These are phyloP conservation scores for Talaromyces sp. DNA, from an alignment of 2,329 filamentous ascomycete genomes.

Conservation along the genomic window DNA sequence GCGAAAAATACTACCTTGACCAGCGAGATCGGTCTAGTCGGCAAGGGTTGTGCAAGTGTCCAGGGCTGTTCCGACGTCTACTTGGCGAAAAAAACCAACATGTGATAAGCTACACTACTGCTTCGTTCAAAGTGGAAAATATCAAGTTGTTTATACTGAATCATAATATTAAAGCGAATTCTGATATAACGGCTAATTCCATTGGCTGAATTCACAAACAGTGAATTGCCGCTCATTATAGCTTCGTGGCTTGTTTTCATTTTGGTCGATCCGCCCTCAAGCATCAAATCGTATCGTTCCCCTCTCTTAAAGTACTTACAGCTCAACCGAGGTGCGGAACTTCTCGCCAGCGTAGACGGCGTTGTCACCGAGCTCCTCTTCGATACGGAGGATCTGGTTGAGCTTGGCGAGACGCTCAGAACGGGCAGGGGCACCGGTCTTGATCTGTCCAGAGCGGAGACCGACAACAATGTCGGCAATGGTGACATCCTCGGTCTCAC, in stretches of 20 bases:
- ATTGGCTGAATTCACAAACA: no score
- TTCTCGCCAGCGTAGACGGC: slow-evolving; percentile 87
- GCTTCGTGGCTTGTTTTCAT: background rate
- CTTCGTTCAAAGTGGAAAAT: background rate
- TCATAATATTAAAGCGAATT: background rate
- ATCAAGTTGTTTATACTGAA: background rate
- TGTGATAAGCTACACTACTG: background rate
- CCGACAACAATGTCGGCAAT: slow-evolving; percentile 97
- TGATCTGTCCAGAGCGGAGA: slow-evolving; percentile 96
- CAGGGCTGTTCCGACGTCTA: no score
- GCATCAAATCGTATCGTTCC: background rate
- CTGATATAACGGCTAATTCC: background rate
- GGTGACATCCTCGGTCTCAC: slow-evolving; percentile 99
- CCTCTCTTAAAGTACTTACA: no score
- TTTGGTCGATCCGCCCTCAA: background rate
- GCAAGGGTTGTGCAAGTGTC: no score
- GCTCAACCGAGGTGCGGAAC: slow-evolving; percentile 85
- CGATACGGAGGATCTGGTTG: slow-evolving; percentile 99
- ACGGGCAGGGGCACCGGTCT: slow-evolving; percentile 92
- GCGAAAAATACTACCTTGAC: background rate
- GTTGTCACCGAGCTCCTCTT: slow-evolving; percentile 93
- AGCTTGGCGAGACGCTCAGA: slow-evolving; percentile 99
- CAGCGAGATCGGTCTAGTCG: background rate
- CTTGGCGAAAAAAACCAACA: background rate
- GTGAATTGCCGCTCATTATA: background rate